Conservation (phyloP, 169 alveolate species). For the Neospora caninum region DNA sequence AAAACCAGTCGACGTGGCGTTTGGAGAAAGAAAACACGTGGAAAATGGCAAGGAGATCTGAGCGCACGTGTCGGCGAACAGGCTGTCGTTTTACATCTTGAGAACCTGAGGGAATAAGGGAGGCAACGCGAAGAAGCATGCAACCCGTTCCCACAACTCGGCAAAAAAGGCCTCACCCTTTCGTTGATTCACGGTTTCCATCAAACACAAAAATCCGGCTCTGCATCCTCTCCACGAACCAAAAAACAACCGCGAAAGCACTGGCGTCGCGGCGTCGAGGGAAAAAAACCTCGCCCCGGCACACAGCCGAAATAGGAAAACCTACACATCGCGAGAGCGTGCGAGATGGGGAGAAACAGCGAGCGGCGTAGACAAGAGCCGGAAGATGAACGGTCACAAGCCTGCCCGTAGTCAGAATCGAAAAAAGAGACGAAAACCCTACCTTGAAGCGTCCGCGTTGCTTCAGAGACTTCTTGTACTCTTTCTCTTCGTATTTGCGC, state of each 20-base stretch:
- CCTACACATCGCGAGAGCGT: not conserved
- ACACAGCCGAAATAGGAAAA: no score
- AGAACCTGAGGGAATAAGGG: not conserved
- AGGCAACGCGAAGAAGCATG: not conserved
- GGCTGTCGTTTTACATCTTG: not conserved
- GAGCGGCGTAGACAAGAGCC: not conserved
- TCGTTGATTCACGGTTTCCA: no score
- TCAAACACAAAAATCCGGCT: no score
- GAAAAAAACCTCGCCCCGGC: not conserved
- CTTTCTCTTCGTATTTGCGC: slow-evolving; percentile 24
- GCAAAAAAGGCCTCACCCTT: no score
- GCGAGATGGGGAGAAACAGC: not conserved
- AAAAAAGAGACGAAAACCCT: not conserved
- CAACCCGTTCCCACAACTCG: no score
- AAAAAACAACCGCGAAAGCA: no score
- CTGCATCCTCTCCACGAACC: no score
- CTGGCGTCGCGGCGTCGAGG: not conserved
- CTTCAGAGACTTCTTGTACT: slow-evolving; percentile 20
- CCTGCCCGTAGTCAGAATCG: not conserved
- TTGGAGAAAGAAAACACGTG: no score
- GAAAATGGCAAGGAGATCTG: no score
- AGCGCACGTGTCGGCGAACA: no score
- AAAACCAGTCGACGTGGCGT: no score
- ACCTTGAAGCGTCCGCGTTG: slow-evolving; percentile 32
- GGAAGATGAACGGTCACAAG: no score